These are phyloP conservation scores for Phlebopus sp. DNA, from an alignment of 1,284 basidiomycete species.

Conservation along the genomic window DNA sequence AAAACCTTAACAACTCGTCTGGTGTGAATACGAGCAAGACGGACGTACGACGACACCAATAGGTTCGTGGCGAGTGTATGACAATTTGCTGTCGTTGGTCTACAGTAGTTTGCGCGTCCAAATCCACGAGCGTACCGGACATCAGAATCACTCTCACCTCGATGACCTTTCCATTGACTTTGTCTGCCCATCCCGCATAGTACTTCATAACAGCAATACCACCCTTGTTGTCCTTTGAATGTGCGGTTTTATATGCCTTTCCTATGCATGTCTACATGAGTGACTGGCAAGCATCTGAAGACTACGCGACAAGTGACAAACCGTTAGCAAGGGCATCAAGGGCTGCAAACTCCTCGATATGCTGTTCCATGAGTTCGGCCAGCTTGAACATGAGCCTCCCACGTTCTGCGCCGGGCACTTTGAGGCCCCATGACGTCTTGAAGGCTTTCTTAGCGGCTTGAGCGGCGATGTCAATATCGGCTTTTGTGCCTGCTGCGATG, in stretches of 20 bases:
- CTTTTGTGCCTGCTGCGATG: constrained; percentile 20
- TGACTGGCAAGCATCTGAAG: background rate
- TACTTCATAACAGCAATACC: constrained; percentile 44
- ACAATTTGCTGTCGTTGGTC: constrained; percentile 22
- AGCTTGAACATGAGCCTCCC: constrained; percentile 58
- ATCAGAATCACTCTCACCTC: constrained; percentile 20
- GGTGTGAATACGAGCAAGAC: no score
- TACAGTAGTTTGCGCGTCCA: background rate
- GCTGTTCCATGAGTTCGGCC: constrained; percentile 63
- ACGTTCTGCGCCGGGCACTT: constrained; percentile 51
- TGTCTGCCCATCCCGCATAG: constrained; percentile 43
- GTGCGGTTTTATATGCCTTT: constrained; percentile 52
- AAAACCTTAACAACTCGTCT: no score
- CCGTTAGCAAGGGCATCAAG: constrained; percentile 64
- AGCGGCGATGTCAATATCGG: constrained; percentile 25
- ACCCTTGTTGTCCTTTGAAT: constrained; percentile 49
- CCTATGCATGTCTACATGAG: constrained; percentile 18
- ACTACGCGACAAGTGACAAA: background rate
- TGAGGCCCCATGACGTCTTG: constrained; percentile 51
- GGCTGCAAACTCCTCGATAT: constrained; percentile 61
- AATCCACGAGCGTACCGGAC: background rate
- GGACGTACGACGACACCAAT: constrained; percentile 22
- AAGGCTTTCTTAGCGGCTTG: constrained; percentile 51
- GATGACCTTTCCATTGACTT: constrained; percentile 56
- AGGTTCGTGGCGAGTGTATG: constrained; percentile 24